These are phyloP conservation scores for Leccinum subgranulosum DNA, from an alignment of 768 basidiomycete genomes.

Conservation along the genomic window DNA sequence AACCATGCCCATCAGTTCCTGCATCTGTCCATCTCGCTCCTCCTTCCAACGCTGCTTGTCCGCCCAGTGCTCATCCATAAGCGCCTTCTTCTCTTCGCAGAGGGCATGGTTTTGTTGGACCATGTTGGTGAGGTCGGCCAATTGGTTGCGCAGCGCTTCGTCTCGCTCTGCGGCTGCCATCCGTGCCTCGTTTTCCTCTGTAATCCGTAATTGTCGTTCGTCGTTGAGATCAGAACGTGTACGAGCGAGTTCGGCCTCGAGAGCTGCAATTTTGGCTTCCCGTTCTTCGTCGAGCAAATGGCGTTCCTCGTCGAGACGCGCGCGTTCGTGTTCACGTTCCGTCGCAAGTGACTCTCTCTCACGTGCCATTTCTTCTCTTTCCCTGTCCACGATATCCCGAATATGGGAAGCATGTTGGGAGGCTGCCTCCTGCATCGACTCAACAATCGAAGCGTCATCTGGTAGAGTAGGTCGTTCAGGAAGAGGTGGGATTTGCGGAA, in stretches of 20 bases:
- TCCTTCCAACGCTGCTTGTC: slow-evolving; percentile 58
- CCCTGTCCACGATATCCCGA: slow-evolving; percentile 52
- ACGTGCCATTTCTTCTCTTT: slow-evolving; percentile 55
- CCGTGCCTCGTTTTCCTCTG: too few relatives aligned
- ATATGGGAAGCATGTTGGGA: slow-evolving; percentile 56
- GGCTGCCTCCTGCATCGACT: slow-evolving; percentile 49
- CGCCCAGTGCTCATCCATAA: slow-evolving; percentile 53
- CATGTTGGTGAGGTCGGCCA: slow-evolving; percentile 70
- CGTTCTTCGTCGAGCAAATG: too few relatives aligned
- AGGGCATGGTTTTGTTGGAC: slow-evolving; percentile 65
- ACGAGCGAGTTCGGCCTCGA: too few relatives aligned
- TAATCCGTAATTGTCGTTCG: too few relatives aligned
- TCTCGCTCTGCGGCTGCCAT: slow-evolving; percentile 40
- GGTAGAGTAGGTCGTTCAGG: slow-evolving; percentile 19
- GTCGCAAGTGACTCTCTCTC: slow-evolving; percentile 45
- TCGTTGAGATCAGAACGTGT: too few relatives aligned
- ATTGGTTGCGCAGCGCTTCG: slow-evolving; percentile 55
- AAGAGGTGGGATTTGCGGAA: slow-evolving; percentile 21
- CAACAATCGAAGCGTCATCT: slow-evolving; percentile 33
- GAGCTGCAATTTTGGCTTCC: too few relatives aligned
- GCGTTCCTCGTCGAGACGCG: too few relatives aligned
- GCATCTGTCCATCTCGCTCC: slow-evolving; percentile 55
- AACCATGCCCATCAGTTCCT: slow-evolving; percentile 61
- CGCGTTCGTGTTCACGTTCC: too few relatives aligned
- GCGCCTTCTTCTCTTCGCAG: slow-evolving; percentile 54